phyloP scores from a whole-genome alignment of 306 rosid species.

The Gynostemma pentaphyllum region DNA sequence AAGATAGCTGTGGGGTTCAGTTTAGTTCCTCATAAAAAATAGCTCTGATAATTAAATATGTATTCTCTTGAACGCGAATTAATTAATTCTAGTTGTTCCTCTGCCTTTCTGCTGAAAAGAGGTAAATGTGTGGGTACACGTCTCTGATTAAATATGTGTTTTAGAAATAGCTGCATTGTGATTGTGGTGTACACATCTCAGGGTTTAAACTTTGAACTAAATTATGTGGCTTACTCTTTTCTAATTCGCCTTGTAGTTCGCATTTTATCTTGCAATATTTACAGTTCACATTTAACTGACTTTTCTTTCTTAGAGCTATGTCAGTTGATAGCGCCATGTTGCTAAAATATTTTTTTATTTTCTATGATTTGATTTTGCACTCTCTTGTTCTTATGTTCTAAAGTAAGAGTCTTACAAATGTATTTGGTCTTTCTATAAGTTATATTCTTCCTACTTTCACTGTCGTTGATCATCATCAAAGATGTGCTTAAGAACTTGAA shows the following conservation, averaged over 20 bases:
- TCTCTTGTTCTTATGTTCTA: not conserved
- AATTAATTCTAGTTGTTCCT: not conserved
- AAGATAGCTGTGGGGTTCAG: not conserved
- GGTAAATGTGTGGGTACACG: too few relatives aligned
- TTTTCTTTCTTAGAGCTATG: not conserved
- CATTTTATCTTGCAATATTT: not conserved
- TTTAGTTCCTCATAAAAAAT: not conserved
- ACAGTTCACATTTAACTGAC: not conserved
- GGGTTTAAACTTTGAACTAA: not conserved
- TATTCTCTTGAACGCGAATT: not conserved
- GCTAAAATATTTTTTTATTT: not conserved
- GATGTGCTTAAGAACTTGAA: not conserved
- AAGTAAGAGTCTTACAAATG: not conserved
- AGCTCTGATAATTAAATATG: not conserved
- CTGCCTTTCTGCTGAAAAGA: slow-evolving; percentile 1
- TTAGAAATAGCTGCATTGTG: not conserved
- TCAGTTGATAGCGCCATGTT: not conserved
- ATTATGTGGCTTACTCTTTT: not conserved
- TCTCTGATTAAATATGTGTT: too few relatives aligned
- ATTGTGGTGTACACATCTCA: not conserved
- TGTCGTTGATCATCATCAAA: not conserved
- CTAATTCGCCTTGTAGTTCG: not conserved
- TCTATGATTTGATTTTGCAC: not conserved
- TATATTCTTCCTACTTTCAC: not conserved
- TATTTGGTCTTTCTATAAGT: not conserved